Evolutionary conservation across 129 eudicot genomes (phyloP).

Genomic region (Lonicera japonica): DNA sequence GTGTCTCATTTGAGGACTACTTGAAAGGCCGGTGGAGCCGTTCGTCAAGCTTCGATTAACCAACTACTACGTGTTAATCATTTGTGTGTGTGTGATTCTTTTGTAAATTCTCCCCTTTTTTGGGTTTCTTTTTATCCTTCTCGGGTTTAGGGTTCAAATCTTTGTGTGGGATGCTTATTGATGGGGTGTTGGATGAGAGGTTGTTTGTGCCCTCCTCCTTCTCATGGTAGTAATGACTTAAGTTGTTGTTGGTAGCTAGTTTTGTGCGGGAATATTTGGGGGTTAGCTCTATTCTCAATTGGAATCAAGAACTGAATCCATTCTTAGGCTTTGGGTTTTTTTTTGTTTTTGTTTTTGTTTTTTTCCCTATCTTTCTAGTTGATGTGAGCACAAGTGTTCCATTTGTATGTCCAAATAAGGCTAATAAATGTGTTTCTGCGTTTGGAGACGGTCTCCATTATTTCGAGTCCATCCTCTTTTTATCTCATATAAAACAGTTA

Average conservation of each 20-base stretch:
- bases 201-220: constrained; percentile 61
- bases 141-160: constrained; percentile 13
- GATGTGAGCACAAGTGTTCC: too few species aligned
- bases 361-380: too few species aligned
- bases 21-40: constrained; percentile 86
- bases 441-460: too few species aligned
- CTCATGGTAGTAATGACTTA: constrained; percentile 8
- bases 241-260: background rate
- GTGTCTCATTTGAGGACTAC: constrained; percentile 72
- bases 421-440: too few species aligned
- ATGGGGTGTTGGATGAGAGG: constrained; percentile 69
- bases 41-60: constrained; percentile 76
- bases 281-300: background rate
- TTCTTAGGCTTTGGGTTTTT: too few species aligned
- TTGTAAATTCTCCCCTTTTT: constrained; percentile 8
- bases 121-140: background rate
- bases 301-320: constrained; percentile 1
- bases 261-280: background rate
- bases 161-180: constrained; percentile 5
- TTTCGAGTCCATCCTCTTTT: too few species aligned
- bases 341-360: too few species aligned
- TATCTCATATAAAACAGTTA: too few species aligned
- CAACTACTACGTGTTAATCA: background rate
- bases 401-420: too few species aligned
- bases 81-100: constrained; percentile 2